Base-by-base conservation (phyloP, 176 grass and related monocot genomes). In the Cenchrus americanus region DNA sequence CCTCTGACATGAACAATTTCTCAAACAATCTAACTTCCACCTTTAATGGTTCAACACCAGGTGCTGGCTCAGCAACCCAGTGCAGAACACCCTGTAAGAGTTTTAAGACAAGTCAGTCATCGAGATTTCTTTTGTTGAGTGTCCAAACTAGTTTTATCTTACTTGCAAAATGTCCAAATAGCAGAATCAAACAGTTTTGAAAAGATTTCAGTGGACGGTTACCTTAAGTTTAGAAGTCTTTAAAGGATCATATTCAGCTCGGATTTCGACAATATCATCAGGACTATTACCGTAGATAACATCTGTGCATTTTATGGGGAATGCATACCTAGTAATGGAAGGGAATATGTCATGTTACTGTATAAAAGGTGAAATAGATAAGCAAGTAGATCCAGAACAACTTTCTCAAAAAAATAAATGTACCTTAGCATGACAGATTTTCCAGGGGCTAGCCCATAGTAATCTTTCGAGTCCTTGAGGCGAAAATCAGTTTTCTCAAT, bases 201-300 rank as follows among this genome's bases (percentile, higher is more conserved):
- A 77, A 51, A 71, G 23, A 85, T 40, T 55, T n/a, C 61, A 62
- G 22, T 53, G 24, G 54, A 62, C 17, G 7, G 21, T 58, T 88
- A 96, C 96, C 96, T 99, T 99, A 37, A 90, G 96, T 66, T 99
- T 99, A 34, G 86, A 92, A 68, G 90, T 96, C 76, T 99, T 99
- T 50, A 67, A 89, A 63, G 96, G 96, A 86, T 96, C 96, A 90
- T 99, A 99, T 78, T 92, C 91, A 50, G 89, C 96, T 66, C 81
- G 93, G 81, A 99, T 92, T 88, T 99, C 93, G 14, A 93, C 68
- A 26, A 96, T 85, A 61, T 87, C 86, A 83, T 92, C 89, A 52
- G 76, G 81, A 55, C 69, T 88, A 58, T 92, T 74, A 80, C 96
- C 96, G 44, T 84, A 90, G 75, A 99, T 79, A 87, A 99, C 93